Conservation (phyloP, 148 eudicot genomes). For the Camellia sinensis region DNA sequence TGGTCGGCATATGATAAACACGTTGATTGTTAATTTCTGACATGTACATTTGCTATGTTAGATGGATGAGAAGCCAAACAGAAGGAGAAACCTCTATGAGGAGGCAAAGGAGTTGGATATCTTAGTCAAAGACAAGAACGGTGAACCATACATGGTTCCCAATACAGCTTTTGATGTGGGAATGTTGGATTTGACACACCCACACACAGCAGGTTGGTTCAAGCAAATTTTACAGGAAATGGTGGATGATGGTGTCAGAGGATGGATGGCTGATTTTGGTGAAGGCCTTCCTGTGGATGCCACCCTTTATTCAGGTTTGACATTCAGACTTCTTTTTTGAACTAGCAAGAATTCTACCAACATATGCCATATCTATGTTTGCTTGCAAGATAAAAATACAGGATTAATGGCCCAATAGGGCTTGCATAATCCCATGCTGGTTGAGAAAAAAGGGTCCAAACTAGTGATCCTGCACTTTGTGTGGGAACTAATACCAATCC, state of each 20-base stretch:
- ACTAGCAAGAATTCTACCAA: neutral
- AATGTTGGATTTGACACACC: slow-evolving; percentile 95
- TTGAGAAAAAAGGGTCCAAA: no score
- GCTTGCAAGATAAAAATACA: no score
- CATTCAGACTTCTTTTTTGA: neutral
- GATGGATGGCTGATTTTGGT: slow-evolving; percentile 99
- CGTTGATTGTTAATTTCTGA: slow-evolving; percentile 5
- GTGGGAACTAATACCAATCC: no score
- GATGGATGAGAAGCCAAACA: slow-evolving; percentile 73
- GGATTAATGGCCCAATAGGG: no score
- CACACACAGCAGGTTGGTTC: slow-evolving; percentile 75
- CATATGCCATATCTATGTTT: neutral
- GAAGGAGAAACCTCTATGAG: slow-evolving; percentile 61
- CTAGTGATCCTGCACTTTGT: no score
- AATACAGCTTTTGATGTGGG: slow-evolving; percentile 99
- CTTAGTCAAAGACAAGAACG: slow-evolving; percentile 69
- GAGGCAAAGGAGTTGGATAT: slow-evolving; percentile 89
- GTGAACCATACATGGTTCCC: slow-evolving; percentile 92
- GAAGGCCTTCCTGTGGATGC: slow-evolving; percentile 97
- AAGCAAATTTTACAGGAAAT: slow-evolving; percentile 72
- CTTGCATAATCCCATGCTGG: no score
- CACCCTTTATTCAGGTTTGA: slow-evolving; percentile 75
- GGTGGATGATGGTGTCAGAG: slow-evolving; percentile 92
- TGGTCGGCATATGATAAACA: neutral
- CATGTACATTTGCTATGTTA: slow-evolving; percentile 22